Base-by-base conservation (phyloP, 768 basidiomycete genomes). In the Glaciozyma martinii region DNA sequence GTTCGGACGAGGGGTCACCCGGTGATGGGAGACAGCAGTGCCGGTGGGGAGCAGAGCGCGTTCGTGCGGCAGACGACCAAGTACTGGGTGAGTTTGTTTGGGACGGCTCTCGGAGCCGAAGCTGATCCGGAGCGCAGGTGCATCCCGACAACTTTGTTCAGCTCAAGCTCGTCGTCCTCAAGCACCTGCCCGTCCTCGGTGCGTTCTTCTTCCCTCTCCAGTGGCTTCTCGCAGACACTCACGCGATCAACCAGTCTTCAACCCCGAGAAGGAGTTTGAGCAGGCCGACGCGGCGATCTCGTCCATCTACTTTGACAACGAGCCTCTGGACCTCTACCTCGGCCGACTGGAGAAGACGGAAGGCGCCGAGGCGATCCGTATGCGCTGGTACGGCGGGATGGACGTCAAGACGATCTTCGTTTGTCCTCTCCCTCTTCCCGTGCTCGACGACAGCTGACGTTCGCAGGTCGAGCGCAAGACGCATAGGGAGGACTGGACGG, bases 1-100 rank as follows among this genome's bases (percentile, higher is more conserved):
- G 92, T 98, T 23, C 85, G 93, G 56, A 98, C 93, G 0, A 81
- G 95, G 60, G 95, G 95, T 0, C 89, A 97, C 74, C 95, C 95
- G 15, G 86, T 90, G 3, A 83, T 87, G 63, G 95, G 95, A 29
- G 95, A 99, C 74, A 84, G 92, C 2, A 86, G 86, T 71, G 95
- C 95, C 1, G 95, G 95, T 33, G 93, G 94, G 1, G 88, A 78
- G 70, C 95, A 99, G 79, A 95, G 89, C 71, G 95, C 94, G 3
- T 99, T 99, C 74, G 89, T 97, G n/a, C 79, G 95, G 47, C 92
- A 95, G 77, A 99, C 95, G 42, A 98, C 95, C 16, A 99, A 99
- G 76, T 99, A 99, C 74, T 99, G 95, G 95, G 94, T 50, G 21
- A 23, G 49, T 27, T 15, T n/a, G 25, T 21, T 89, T 75, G 59